phyloP scores from a whole-genome alignment of 192 early-diverging fungal species.

The Linnemannia hyalina region DNA sequence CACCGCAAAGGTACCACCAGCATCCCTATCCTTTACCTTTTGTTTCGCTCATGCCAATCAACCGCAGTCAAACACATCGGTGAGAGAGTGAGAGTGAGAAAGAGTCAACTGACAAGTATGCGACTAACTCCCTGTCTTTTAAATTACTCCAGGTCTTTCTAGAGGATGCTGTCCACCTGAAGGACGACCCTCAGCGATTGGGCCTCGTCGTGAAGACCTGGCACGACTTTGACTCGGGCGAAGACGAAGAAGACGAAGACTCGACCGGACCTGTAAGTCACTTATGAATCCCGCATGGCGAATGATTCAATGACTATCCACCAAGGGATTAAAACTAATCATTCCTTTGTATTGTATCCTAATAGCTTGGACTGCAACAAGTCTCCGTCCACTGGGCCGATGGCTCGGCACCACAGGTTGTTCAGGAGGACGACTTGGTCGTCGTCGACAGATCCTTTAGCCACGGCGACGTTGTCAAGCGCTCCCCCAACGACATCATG shows the following conservation, averaged over 20 bases:
- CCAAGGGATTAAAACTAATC: background rate
- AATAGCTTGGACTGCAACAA: constrained; percentile 44
- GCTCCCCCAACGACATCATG: constrained; percentile 49
- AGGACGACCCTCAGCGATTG: constrained; percentile 37
- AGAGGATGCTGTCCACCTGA: constrained; percentile 53
- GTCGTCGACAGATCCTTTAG: constrained; percentile 55
- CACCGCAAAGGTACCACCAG: constrained; percentile 16
- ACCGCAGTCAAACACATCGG: background rate
- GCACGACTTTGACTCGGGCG: constrained; percentile 59
- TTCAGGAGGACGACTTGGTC: constrained; percentile 53
- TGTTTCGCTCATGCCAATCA: background rate
- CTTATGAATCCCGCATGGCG: background rate
- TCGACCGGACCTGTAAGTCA: constrained; percentile 29
- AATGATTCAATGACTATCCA: background rate
- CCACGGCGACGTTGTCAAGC: constrained; percentile 59
- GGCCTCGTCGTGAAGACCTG: constrained; percentile 58
- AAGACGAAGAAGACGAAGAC: constrained; percentile 47
- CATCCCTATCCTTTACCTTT: background rate
- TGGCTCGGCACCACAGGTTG: constrained; percentile 37
- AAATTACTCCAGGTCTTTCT: constrained; percentile 41
- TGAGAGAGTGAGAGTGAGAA: too few species aligned
- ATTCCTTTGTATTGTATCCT: background rate
- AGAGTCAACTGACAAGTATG: background rate
- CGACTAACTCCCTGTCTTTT: background rate
- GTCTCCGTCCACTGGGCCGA: constrained; percentile 52